A percentile compares a stretch with the other conserved stretches of the same genome.
These are phyloP conservation scores for Flagelloscypha sp. DNA, from an alignment of 768 basidiomycete genomes.

Conservation along the genomic window DNA sequence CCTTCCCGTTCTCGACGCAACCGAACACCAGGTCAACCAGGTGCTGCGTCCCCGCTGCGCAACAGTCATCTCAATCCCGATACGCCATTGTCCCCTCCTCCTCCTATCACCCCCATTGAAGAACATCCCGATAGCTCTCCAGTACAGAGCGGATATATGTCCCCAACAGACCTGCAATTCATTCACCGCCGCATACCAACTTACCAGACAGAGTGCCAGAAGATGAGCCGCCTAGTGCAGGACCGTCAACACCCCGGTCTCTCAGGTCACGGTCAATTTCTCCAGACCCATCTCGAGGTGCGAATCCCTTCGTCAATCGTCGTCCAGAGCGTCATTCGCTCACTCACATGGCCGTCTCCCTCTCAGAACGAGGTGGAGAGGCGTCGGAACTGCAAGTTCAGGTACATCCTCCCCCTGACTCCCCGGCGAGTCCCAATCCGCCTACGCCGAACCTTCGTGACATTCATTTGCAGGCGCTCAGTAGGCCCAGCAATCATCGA, in stretches of 20 bases:
- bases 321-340: constrained; percentile 56
- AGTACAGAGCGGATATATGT: constrained; percentile 40
- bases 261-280: constrained; percentile 59
- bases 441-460: constrained; percentile 81
- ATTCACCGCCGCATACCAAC: constrained; percentile 39
- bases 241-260: constrained; percentile 21
- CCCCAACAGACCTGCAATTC: constrained; percentile 60
- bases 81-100: constrained; percentile 43
- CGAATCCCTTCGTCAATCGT: constrained; percentile 73
- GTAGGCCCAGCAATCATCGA: constrained; percentile 28
- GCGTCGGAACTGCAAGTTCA: constrained; percentile 55
- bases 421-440: constrained; percentile 69
- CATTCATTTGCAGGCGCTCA: constrained; percentile 69
- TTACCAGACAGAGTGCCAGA: constrained; percentile 30
- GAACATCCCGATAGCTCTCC: constrained; percentile 54
- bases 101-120: constrained; percentile 74
- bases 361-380: constrained; percentile 59
- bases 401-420: constrained; percentile 73
- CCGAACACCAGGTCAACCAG: constrained; percentile 31
- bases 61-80: constrained; percentile 35
- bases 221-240: constrained; percentile 17
- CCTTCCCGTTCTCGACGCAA: constrained; percentile 50
- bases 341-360: constrained; percentile 55
- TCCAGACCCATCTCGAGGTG: constrained; percentile 61
- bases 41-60: constrained; percentile 62